Conservation (phyloP, 2,329 filamentous ascomycete genomes). For the Calonectria ilicicola region DNA sequence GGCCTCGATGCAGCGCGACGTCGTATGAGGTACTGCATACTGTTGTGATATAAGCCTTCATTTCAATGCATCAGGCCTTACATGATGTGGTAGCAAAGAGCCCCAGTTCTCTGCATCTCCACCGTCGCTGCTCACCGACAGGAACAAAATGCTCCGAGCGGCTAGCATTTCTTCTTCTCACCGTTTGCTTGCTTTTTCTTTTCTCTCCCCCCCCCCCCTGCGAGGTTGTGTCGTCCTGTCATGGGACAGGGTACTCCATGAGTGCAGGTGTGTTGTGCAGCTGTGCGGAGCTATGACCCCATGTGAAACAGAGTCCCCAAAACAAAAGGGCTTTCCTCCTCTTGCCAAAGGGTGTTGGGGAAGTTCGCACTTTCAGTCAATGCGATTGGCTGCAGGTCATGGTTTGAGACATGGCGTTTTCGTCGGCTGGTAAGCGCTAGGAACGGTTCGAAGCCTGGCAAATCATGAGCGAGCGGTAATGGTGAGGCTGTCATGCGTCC, state of each 20-base stretch:
- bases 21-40: neutral
- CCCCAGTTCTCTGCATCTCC: neutral
- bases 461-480: neutral
- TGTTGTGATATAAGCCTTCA: neutral
- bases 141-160: neutral
- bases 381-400: neutral
- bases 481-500: neutral
- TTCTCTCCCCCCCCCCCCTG: too few species aligned
- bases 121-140: neutral
- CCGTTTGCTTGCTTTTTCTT: neutral
- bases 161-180: neutral
- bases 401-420: neutral
- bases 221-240: neutral
- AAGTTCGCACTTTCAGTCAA: neutral
- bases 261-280: neutral
- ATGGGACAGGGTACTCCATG: neutral
- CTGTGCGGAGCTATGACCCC: neutral
- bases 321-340: neutral
- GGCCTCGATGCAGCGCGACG: neutral
- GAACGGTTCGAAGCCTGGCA: neutral
- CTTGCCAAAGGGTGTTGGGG: neutral
- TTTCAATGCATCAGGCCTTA: neutral
- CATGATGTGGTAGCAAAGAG: neutral
- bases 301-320: slow-evolving; percentile 15
- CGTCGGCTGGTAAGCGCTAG: neutral